Conservation (phyloP, 2,329 filamentous ascomycete genomes). For the Cercospora sp. region DNA sequence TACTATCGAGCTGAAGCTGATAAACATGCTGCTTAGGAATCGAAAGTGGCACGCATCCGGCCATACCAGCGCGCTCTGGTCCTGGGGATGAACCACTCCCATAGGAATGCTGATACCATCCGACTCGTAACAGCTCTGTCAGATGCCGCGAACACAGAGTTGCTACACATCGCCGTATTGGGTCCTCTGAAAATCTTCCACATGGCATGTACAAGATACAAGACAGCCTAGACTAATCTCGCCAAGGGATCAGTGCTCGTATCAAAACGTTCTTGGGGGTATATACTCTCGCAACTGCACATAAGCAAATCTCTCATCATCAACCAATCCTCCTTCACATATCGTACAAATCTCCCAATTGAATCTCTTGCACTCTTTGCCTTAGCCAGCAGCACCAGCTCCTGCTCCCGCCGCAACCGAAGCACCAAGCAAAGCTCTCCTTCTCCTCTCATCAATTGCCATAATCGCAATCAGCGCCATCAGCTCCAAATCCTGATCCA, state of each 20-base stretch:
- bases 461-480: constrained; percentile 18
- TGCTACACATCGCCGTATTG: no score
- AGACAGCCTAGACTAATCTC: no score
- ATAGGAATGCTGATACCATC: neutral
- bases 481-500: constrained; percentile 17
- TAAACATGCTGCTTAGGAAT: neutral
- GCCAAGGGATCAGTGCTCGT: neutral
- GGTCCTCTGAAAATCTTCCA: no score
- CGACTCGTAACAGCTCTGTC: neutral
- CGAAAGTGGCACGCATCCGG: neutral
- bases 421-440: constrained; percentile 7
- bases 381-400: neutral
- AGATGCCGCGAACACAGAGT: neutral
- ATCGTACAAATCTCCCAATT: neutral
- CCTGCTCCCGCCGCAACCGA: neutral
- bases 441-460: constrained; percentile 17
- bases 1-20: neutral
- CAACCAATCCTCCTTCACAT: neutral
- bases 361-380: neutral
- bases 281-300: neutral
- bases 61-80: neutral
- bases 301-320: neutral
- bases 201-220: no score
- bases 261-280: neutral
- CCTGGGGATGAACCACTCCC: neutral